Percentiles rank a stretch among this genome's conserved stretches.
Conservation (phyloP, 2,329 filamentous ascomycete genomes). For the Zymoseptoria brevis region DNA sequence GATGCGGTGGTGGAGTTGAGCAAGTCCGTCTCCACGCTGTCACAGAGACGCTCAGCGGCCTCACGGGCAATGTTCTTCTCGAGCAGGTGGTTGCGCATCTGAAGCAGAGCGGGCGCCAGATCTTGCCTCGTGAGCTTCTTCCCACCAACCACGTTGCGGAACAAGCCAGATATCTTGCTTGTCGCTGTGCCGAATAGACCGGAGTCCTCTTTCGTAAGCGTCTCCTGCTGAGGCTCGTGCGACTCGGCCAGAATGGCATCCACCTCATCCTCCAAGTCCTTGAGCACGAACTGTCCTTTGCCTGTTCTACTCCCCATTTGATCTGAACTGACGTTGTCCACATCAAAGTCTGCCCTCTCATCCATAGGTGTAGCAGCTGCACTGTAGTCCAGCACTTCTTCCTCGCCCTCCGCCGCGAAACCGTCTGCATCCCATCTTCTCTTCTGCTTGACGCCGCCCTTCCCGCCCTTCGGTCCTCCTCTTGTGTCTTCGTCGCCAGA, state of each 20-base stretch:
- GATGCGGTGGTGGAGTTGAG: slow-evolving; percentile 83
- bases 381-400: slow-evolving; percentile 86
- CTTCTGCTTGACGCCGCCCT: slow-evolving; percentile 66
- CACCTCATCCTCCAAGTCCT: slow-evolving; percentile 88
- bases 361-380: slow-evolving; percentile 47
- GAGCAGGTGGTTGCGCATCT: slow-evolving; percentile 90
- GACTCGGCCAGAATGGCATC: slow-evolving; percentile 78
- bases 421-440: slow-evolving; percentile 91
- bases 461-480: slow-evolving; percentile 42
- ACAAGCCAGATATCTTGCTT: slow-evolving; percentile 76
- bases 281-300: slow-evolving; percentile 89
- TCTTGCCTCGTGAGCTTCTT: slow-evolving; percentile 86
- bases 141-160: slow-evolving; percentile 90
- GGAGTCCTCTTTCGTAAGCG: slow-evolving; percentile 53
- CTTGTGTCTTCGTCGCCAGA: slow-evolving; percentile 73
- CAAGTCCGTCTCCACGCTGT: slow-evolving; percentile 83
- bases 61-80: slow-evolving; percentile 95
- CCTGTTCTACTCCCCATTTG: slow-evolving; percentile 78
- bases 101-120: slow-evolving; percentile 83
- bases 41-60: slow-evolving; percentile 81
- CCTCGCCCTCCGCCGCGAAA: slow-evolving; percentile 72
- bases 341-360: slow-evolving; percentile 38
- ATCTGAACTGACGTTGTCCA: slow-evolving; percentile 68
- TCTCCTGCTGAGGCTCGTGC: slow-evolving; percentile 53
- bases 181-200: slow-evolving; percentile 73